Percentiles rank a stretch among this genome's conserved stretches.
Conservation (phyloP, 495 filamentous ascomycete genomes). For the Cryomyces minteri region DNA sequence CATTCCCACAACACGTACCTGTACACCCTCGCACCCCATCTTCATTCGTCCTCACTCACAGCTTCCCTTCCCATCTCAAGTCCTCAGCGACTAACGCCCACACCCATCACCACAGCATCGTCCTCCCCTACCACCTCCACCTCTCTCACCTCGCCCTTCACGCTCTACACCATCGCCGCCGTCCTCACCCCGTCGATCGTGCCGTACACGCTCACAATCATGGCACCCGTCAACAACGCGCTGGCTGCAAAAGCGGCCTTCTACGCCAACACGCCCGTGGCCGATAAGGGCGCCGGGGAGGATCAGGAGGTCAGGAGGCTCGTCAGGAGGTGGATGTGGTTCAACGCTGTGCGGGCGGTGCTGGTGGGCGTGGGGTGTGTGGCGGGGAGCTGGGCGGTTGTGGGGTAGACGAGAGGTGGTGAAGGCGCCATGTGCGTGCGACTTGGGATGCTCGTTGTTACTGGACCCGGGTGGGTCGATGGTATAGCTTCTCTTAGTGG, state of each 20-base stretch:
- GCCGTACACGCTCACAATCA: conserved; percentile 2
- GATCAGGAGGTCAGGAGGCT: conserved; percentile 1
- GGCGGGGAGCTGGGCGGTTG: not conserved
- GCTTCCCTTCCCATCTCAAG: not conserved
- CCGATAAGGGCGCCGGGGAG: not conserved
- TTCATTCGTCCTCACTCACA: not conserved
- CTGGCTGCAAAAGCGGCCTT: not conserved
- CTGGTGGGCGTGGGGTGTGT: conserved; percentile 1
- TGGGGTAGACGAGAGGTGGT: not conserved
- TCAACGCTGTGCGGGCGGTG: conserved; percentile 2
- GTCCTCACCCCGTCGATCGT: conserved; percentile 1
- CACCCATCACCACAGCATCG: not conserved
- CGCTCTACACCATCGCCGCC: conserved; percentile 2
- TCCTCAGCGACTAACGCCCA: not conserved
- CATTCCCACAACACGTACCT: no score
- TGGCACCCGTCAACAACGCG: conserved; percentile 2
- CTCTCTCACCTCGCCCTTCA: not conserved
- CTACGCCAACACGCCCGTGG: not conserved
- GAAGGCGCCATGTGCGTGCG: no score
- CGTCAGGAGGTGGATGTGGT: not conserved
- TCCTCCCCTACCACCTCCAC: not conserved
- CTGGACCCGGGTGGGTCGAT: no score
- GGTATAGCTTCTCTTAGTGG: no score
- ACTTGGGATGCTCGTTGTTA: no score
- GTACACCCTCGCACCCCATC: not conserved